phyloP scores from a whole-genome alignment of 768 basidiomycete species.

The Nidularia pulvinata region DNA sequence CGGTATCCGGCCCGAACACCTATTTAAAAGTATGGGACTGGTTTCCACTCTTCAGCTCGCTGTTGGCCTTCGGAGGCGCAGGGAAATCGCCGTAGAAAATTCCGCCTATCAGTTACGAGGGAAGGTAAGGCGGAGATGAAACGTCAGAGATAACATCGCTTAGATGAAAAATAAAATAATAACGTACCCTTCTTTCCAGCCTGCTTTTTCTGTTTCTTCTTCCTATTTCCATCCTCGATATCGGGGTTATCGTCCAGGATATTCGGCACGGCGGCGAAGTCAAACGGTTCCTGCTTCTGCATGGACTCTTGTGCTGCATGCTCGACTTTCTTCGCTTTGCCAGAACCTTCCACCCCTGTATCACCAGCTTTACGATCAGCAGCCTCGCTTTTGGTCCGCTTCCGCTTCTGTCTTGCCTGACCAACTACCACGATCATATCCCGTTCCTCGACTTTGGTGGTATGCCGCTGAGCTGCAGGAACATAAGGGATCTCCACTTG shows the following conservation, averaged over 20 bases:
- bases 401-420: constrained; percentile 58
- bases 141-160: constrained; percentile 1
- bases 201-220: constrained; percentile 23
- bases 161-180: constrained; percentile 4
- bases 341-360: constrained; percentile 5
- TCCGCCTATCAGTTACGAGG: constrained; percentile 28
- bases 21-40: constrained; percentile 70
- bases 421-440: constrained; percentile 78
- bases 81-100: constrained; percentile 58
- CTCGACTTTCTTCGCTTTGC: constrained; percentile 15
- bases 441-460: constrained; percentile 48
- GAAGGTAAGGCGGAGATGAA: constrained; percentile 3
- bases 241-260: constrained; percentile 61
- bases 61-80: constrained; percentile 62
- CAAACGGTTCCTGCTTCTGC: constrained; percentile 50
- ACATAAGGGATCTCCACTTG: constrained; percentile 80
- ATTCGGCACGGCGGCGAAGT: constrained; percentile 70
- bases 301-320: constrained; percentile 12
- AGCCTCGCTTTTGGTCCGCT: constrained; percentile 36
- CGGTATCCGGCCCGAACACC: constrained; percentile 2
- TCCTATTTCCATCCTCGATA: constrained; percentile 41
- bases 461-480: constrained; percentile 58
- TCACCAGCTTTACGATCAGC: not conserved
- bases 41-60: constrained; percentile 69
- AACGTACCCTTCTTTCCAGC: constrained; percentile 14